Conservation (phyloP, 2,329 filamentous ascomycete species). For the Colletotrichum higginsianum region DNA sequence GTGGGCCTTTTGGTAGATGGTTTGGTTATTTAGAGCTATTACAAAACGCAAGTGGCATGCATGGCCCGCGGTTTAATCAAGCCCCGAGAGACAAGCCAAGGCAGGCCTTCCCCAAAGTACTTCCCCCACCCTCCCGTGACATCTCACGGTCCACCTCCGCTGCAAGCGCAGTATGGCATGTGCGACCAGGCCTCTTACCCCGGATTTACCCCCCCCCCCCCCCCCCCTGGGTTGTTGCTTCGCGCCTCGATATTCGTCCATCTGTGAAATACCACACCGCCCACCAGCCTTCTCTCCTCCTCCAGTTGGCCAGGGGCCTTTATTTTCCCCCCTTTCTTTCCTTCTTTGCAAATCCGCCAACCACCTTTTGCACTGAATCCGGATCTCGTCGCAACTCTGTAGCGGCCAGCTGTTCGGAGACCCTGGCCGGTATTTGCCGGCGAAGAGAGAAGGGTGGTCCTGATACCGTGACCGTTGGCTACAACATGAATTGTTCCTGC, state of each 20-base stretch:
- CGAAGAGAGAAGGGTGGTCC: constrained; percentile 11
- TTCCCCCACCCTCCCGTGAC: background rate
- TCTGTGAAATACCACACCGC: constrained; percentile 17
- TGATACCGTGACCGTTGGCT: constrained; percentile 15
- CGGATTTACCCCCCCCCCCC: constrained; percentile 22
- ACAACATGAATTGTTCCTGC: constrained; percentile 1
- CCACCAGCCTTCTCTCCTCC: background rate
- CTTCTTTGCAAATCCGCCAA: background rate
- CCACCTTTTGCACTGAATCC: background rate
- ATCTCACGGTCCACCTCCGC: background rate
- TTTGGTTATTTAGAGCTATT: too few relatives aligned
- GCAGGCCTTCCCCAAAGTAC: background rate
- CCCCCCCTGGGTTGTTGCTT: background rate
- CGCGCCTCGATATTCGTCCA: background rate
- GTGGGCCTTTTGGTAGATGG: too few relatives aligned
- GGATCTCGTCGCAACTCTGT: constrained; percentile 6
- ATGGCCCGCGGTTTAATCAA: constrained; percentile 4
- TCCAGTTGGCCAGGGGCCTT: constrained; percentile 13
- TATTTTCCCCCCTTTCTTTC: background rate
- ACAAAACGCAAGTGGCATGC: background rate
- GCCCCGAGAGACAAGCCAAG: constrained; percentile 1
- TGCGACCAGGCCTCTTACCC: constrained; percentile 11
- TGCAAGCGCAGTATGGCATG: constrained; percentile 23
- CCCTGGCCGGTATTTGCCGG: constrained; percentile 24
- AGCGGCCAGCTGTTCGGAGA: constrained; percentile 18